Base-by-base conservation (phyloP, 2,329 filamentous ascomycete genomes). In the Colletotrichum cereale region DNA sequence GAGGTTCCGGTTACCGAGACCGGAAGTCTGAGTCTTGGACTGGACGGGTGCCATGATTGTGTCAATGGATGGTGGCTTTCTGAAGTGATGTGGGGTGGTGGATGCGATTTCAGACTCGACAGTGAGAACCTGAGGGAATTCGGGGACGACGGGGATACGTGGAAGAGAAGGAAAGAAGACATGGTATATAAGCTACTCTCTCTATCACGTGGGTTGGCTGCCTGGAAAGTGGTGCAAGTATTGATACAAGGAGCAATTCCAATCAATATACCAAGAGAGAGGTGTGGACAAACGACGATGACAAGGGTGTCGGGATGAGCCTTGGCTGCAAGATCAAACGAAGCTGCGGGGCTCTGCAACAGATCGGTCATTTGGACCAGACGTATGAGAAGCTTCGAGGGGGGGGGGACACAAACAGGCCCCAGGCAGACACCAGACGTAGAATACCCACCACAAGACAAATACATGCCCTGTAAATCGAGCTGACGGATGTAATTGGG, bases 1-100 rank as follows among this genome's bases (percentile, higher is more conserved):
- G 1, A 70, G 47, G 11, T 56, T 44, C 8, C 67, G 67, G 24
- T 67, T 70, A 14, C 67, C 67, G 24, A 70, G 21, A 6, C 67
- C 56, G 12, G 26, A 16, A 3, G 31, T 12, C 31, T 58, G 53
- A 21, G 53, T 24, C 26, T 55, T 57, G 16, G 66, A 69, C 14
- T 65, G 66, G 3, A 36, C 66, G 6, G 66, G 52, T 10, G 60
- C 60, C 66, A 68, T 58, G 52, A 7, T 18, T 53, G 40, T 48
- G 21, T 16, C 18, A 24, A 18, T 31, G 5, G 26, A 4, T 24
- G 12, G 6, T 34, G 26, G 29, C 18, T 16, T 29, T 44, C 42
- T 18, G 57, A 10, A 31, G 21, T 8, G 40, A 47, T 47, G 11
- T 24, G 26, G 14, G 29, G 11, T 26, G n/a, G 3, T 26, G 10